Evolutionary conservation across 345 rosid genomes (phyloP).

Genomic region (Citrus australasica): DNA sequence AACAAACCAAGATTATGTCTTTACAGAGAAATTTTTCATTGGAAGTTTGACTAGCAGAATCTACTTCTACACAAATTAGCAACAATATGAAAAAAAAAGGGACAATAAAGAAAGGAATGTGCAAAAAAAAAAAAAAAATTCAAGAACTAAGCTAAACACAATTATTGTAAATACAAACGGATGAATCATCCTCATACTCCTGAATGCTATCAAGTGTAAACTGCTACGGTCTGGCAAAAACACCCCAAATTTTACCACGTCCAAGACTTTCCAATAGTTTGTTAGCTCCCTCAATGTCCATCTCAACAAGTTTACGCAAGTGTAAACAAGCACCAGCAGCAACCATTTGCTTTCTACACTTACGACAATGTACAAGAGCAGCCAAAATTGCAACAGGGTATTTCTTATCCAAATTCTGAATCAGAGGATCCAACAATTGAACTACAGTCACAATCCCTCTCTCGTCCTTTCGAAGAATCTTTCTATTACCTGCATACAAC

Average conservation of each 20-base stretch:
- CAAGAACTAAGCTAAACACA: constrained; percentile 22
- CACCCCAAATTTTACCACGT: constrained; percentile 82
- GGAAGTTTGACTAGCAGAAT: constrained; percentile 20
- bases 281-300: constrained; percentile 82
- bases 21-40: constrained; percentile 21
- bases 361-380: constrained; percentile 58
- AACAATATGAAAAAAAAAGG: constrained; percentile 39
- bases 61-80: constrained; percentile 27
- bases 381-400: constrained; percentile 57
- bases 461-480: constrained; percentile 51
- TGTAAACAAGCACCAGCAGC: constrained; percentile 66
- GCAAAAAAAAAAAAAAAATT: background rate
- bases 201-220: background rate
- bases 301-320: constrained; percentile 71
- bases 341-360: constrained; percentile 75
- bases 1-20: constrained; percentile 30
- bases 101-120: constrained; percentile 25
- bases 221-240: constrained; percentile 53
- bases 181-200: constrained; percentile 13
- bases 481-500: constrained; percentile 46
- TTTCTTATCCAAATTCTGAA: constrained; percentile 55
- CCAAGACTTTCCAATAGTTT: constrained; percentile 62
- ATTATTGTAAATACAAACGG: constrained; percentile 40
- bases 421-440: constrained; percentile 59
- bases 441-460: constrained; percentile 58